phyloP scores from a whole-genome alignment of 371 early-diverging fungal genomes.

The Syncephalastrum contaminatum region DNA sequence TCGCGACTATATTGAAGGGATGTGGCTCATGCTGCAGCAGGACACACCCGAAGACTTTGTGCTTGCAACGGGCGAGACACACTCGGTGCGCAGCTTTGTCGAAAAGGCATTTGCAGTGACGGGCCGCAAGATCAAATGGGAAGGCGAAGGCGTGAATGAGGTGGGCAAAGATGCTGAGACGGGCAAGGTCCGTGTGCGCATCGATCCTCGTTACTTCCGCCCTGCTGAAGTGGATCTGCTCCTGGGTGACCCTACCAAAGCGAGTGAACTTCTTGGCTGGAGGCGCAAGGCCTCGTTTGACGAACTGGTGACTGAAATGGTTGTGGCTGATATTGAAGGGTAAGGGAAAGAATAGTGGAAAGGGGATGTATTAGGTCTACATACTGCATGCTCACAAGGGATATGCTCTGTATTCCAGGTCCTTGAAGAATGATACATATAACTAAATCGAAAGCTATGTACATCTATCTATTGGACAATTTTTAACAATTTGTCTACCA shows the following conservation, averaged over 20 bases:
- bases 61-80: constrained; percentile 83
- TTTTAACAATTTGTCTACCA: no score
- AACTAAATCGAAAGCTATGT: no score
- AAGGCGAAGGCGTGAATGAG: constrained; percentile 74
- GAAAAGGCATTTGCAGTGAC: constrained; percentile 78
- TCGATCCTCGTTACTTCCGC: constrained; percentile 80
- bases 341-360: constrained; percentile 7
- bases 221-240: constrained; percentile 86
- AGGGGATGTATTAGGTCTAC: no score
- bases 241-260: constrained; percentile 79
- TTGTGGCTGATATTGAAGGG: constrained; percentile 65
- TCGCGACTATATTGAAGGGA: constrained; percentile 84
- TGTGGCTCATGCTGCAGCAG: constrained; percentile 89
- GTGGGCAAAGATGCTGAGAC: constrained; percentile 68
- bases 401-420: no score
- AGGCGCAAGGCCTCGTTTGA: constrained; percentile 71
- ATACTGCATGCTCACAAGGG: no score
- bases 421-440: no score
- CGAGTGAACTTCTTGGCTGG: constrained; percentile 71
- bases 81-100: constrained; percentile 81
- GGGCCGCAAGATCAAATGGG: constrained; percentile 74
- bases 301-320: constrained; percentile 71
- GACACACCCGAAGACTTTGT: constrained; percentile 80
- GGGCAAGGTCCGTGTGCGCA: constrained; percentile 69
- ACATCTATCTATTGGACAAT: no score